phyloP scores from a whole-genome alignment of 805 yeast species.

The Yarrowia sp. region DNA sequence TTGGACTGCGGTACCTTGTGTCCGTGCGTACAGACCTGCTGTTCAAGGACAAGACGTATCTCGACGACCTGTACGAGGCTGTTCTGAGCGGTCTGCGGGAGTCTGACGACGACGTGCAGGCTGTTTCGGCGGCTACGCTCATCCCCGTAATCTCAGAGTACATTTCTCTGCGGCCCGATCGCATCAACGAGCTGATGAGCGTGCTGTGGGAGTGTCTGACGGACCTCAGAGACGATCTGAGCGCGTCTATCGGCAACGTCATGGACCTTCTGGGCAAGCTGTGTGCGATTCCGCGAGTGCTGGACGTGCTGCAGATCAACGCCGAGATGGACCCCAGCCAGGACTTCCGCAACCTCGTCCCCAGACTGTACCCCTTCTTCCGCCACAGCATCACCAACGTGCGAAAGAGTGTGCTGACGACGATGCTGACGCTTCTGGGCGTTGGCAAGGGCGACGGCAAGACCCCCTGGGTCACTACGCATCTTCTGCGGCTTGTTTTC shows the following conservation, averaged over 20 bases:
- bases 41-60: constrained; percentile 50
- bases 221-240: constrained; percentile 82
- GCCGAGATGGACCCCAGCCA: constrained; percentile 50
- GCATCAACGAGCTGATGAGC: constrained; percentile 48
- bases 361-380: constrained; percentile 85
- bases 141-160: constrained; percentile 88
- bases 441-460: constrained; percentile 42
- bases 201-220: constrained; percentile 91
- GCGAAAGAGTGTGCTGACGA: constrained; percentile 79
- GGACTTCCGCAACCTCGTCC: constrained; percentile 75
- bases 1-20: constrained; percentile 88
- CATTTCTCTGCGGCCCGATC: constrained; percentile 56
- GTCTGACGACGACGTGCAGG: constrained; percentile 92
- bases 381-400: constrained; percentile 93
- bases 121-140: constrained; percentile 91
- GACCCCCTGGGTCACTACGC: constrained; percentile 75
- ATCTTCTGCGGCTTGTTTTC: constrained; percentile 68
- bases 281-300: constrained; percentile 76
- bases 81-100: constrained; percentile 81
- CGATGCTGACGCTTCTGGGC: constrained; percentile 69
- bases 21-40: constrained; percentile 83
- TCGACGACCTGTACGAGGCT: constrained; percentile 74
- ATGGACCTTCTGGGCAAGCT: constrained; percentile 90
- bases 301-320: constrained; percentile 64
- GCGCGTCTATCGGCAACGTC: constrained; percentile 92